Conservation (phyloP, 2,329 filamentous ascomycete genomes). For the Penicillium paneum region DNA sequence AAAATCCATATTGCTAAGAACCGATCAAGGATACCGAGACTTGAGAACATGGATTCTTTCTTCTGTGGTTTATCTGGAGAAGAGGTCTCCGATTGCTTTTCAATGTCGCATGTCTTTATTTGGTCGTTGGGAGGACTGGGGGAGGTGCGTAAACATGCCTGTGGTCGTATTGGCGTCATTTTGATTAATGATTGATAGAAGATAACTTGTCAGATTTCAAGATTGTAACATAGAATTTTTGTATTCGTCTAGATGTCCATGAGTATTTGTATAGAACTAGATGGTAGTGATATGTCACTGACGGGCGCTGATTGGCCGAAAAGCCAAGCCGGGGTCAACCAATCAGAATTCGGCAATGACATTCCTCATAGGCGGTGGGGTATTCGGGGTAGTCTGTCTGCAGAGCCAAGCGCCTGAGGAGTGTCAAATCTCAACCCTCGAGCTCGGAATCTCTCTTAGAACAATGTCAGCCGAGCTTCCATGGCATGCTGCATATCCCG, state of each 20-base stretch:
- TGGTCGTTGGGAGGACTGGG: background rate
- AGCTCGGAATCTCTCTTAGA: background rate
- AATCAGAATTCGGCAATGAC: constrained; percentile 7
- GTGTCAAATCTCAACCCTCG: no score
- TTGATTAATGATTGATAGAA: no score
- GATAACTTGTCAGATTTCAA: background rate
- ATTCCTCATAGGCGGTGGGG: constrained; percentile 1
- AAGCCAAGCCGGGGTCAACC: background rate
- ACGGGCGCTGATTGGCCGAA: constrained; percentile 14
- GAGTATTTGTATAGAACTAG: background rate
- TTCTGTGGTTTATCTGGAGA: background rate
- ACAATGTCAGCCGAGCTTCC: constrained; percentile 19
- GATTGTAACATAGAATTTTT: background rate
- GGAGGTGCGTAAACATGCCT: background rate
- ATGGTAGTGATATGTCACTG: constrained; percentile 5
- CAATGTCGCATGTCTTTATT: constrained; percentile 1
- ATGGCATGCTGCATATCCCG: constrained; percentile 44
- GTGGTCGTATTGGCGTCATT: background rate
- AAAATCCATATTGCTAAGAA: constrained; percentile 71
- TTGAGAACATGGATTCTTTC: constrained; percentile 40
- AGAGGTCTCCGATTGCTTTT: constrained; percentile 1
- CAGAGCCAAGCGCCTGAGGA: background rate
- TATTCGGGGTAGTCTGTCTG: background rate
- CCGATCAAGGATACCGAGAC: constrained; percentile 59
- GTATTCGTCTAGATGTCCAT: background rate